Percentiles rank a stretch among this genome's conserved stretches.
Conservation (phyloP, 192 early-diverging fungal species). For the Podila minutissima region DNA sequence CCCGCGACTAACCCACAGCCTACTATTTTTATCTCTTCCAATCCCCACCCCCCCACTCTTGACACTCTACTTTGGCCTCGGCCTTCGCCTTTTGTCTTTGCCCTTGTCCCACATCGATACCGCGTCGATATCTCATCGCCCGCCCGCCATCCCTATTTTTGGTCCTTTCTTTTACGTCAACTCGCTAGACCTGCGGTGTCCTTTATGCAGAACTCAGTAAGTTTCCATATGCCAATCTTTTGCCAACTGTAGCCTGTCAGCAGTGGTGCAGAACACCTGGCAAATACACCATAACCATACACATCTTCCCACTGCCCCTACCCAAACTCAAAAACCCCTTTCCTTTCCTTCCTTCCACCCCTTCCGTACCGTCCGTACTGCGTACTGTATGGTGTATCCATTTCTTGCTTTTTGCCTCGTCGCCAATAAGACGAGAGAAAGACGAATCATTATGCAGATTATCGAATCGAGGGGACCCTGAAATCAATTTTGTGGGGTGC, state of each 20-base stretch:
- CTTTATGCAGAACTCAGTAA: conserved; percentile 31
- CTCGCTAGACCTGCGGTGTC: conserved; percentile 27
- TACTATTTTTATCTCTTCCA: neutral
- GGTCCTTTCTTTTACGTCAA: neutral
- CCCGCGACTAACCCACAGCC: neutral
- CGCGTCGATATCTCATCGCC: neutral
- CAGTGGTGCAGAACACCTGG: too few relatives aligned
- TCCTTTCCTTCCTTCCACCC: neutral
- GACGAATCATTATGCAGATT: too few relatives aligned
- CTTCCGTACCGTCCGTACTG: too few relatives aligned
- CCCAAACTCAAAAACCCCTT: neutral
- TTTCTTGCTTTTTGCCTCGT: neutral
- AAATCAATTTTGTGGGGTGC: too few relatives aligned
- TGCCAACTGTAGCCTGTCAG: too few relatives aligned
- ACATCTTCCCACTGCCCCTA: neutral
- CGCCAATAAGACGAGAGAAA: too few relatives aligned
- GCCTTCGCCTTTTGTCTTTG: neutral
- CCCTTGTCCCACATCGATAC: too few relatives aligned
- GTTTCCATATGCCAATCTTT: neutral
- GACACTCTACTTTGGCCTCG: neutral
- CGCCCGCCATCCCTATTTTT: neutral
- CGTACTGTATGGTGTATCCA: neutral
- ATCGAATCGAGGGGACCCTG: too few relatives aligned
- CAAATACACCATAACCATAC: neutral
- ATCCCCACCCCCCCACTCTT: neutral